Percentiles rank a stretch among this genome's conserved stretches.
phyloP scores from a whole-genome alignment of 179 eudicot species.

The Monotropa hypopitys region DNA sequence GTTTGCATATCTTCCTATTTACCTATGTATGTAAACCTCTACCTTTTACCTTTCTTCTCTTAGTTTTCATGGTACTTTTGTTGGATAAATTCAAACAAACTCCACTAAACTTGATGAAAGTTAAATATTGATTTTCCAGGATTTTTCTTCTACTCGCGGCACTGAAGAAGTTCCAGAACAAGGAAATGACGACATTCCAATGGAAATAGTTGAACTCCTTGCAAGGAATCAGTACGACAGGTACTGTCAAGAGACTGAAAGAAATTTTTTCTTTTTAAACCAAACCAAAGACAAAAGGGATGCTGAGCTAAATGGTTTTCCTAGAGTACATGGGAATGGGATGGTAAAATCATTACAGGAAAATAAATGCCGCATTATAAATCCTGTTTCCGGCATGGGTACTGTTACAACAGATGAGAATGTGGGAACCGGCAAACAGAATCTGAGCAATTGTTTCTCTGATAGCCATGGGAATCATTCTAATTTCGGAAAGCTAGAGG shows the following conservation, averaged over 20 bases:
- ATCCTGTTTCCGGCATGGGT: slow-evolving; percentile 8
- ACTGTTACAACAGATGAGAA: slow-evolving; percentile 7
- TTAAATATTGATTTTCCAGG: slow-evolving; percentile 17
- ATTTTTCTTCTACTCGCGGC: slow-evolving; percentile 11
- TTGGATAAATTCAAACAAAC: background rate
- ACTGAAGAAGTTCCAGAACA: slow-evolving; percentile 17
- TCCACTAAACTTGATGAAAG: background rate
- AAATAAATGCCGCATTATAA: slow-evolving; percentile 3
- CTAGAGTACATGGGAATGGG: slow-evolving; percentile 10
- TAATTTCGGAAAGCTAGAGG: slow-evolving; percentile 1
- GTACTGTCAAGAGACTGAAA: slow-evolving; percentile 13
- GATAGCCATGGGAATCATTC: slow-evolving; percentile 6
- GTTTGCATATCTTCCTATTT: background rate
- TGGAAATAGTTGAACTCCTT: slow-evolving; percentile 41
- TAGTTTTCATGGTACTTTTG: slow-evolving; percentile 3
- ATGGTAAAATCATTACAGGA: slow-evolving; percentile 11
- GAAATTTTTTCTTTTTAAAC: slow-evolving; percentile 5
- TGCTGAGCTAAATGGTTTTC: slow-evolving; percentile 5
- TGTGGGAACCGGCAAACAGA: slow-evolving; percentile 5
- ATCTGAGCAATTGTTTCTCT: slow-evolving; percentile 10
- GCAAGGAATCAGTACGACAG: slow-evolving; percentile 36
- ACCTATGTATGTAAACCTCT: background rate
- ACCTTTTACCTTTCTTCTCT: background rate
- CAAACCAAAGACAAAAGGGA: slow-evolving; percentile 6
- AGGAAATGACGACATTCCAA: slow-evolving; percentile 36